These are phyloP conservation scores for Nakazawaea molendinolei DNA, from an alignment of 805 yeast genomes.

Conservation along the genomic window DNA sequence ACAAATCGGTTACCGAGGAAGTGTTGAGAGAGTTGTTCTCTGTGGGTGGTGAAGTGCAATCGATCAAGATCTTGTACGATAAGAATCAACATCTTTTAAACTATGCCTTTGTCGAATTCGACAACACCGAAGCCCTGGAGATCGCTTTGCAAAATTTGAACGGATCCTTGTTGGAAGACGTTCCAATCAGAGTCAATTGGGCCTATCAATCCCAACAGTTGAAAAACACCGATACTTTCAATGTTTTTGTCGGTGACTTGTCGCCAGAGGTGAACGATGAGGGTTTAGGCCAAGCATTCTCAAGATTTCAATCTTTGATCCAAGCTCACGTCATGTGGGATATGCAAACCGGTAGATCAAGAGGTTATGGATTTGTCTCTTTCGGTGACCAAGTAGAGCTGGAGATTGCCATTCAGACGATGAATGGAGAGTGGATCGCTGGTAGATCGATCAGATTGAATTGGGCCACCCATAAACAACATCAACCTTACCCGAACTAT, in stretches of 20 bases:
- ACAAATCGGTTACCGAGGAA: slow-evolving; percentile 58
- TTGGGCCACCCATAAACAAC: slow-evolving; percentile 78
- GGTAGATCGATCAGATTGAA: slow-evolving; percentile 78
- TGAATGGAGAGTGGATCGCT: slow-evolving; percentile 67
- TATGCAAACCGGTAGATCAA: slow-evolving; percentile 85
- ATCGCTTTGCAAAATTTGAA: slow-evolving; percentile 55
- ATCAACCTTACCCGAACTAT: slow-evolving; percentile 18
- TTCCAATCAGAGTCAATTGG: slow-evolving; percentile 64
- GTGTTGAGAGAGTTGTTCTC: slow-evolving; percentile 55
- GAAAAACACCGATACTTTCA: slow-evolving; percentile 45
- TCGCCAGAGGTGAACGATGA: slow-evolving; percentile 81
- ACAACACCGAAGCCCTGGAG: slow-evolving; percentile 48
- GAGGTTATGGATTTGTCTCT: slow-evolving; percentile 89
- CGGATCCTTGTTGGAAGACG: slow-evolving; percentile 48
- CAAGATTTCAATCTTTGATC: slow-evolving; percentile 48
- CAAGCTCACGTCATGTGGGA: slow-evolving; percentile 98
- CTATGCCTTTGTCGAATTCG: slow-evolving; percentile 81
- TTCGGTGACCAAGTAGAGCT: slow-evolving; percentile 65
- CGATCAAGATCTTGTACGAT: slow-evolving; percentile 68
- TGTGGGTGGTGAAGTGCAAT: slow-evolving; percentile 51
- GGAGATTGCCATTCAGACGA: slow-evolving; percentile 59
- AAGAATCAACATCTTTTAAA: slow-evolving; percentile 68
- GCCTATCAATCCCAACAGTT: slow-evolving; percentile 79
- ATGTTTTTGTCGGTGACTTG: slow-evolving; percentile 82
- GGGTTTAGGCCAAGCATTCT: slow-evolving; percentile 49